Percentiles rank a stretch among this genome's conserved stretches.
Conservation (phyloP, 2,329 filamentous ascomycete species). For the Calonectria honghensis region DNA sequence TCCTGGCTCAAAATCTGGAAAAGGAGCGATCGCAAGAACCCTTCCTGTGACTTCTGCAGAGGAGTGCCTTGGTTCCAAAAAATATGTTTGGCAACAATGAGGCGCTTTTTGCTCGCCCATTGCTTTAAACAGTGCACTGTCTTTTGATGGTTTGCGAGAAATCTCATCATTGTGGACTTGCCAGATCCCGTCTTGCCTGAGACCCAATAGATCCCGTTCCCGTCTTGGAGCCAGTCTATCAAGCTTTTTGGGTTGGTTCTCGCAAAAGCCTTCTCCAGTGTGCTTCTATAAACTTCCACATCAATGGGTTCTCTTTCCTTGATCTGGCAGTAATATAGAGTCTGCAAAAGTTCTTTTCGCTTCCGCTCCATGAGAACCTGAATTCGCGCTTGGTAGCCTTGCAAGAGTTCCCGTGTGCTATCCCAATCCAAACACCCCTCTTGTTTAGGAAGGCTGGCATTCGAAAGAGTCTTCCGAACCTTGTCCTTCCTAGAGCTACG, state of each 20-base stretch:
- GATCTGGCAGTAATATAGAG: neutral
- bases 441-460: neutral
- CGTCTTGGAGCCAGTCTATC: neutral
- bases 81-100: neutral
- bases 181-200: neutral
- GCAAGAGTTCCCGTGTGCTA: neutral
- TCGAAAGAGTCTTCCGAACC: neutral
- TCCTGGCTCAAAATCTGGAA: conserved; percentile 13
- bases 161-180: conserved; percentile 11
- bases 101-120: neutral
- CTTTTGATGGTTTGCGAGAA: neutral
- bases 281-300: neutral
- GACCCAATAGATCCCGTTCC: neutral
- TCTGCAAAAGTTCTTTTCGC: neutral
- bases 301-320: neutral
- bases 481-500: neutral
- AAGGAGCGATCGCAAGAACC: neutral
- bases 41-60: conserved; percentile 3
- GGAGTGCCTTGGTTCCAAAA: conserved; percentile 5
- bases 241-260: neutral
- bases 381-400: neutral
- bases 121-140: neutral
- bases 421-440: neutral
- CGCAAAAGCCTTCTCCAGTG: neutral
- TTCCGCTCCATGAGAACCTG: conserved; percentile 3